Evolutionary conservation across 768 basidiomycete species (phyloP), one percentile per base, ranked within the genome.

Genomic region (Psilocybe cubensis): DNA sequence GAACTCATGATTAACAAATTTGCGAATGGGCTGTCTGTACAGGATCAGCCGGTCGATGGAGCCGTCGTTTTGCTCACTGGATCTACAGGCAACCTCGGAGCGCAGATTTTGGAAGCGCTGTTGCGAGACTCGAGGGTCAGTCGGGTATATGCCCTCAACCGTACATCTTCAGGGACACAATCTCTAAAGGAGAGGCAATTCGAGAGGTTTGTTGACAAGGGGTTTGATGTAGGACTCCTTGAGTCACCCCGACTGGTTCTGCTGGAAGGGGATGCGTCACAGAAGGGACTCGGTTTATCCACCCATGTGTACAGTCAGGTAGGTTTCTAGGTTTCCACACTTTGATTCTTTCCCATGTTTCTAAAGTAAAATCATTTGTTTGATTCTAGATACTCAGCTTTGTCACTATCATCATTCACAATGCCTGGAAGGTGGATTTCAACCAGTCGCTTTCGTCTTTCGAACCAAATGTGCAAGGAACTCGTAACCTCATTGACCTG

Each of bases 391-490:
- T 78, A 14, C 64, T 63, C 11, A 28, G 63, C 25, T 63, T 63
- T 5, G 66, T 76, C 2, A 78, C 70, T 0, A 52, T 63, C 11
- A 74, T 82, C 57, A 72, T 82, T 7, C 79, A 82, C 52, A 76
- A 71, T 46, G 79, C 80, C 1, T 82, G 81, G 81, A 71, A 67
- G 18, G 66, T 83, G 12, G 75, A 83, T 43, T 82, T 82, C 61
- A 83, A 81, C 50, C 38, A 76, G 20, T 58, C 72, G 0, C 60
- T 83, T 3, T 68, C 72, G 7, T 79, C 81, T 0, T 79, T 81
- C 40, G 81, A 81, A 45, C 66, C 74, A 3, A 74, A 68, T 55
- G 69, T 83, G 35, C 63, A 64, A 7, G 77, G 76, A 12, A 74
- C 75, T 2, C 72, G 75, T 4, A 74, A 77, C 42, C 62, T 76